Conservation (phyloP, 2,329 filamentous ascomycete species). For the Colletotrichum caudatum region DNA sequence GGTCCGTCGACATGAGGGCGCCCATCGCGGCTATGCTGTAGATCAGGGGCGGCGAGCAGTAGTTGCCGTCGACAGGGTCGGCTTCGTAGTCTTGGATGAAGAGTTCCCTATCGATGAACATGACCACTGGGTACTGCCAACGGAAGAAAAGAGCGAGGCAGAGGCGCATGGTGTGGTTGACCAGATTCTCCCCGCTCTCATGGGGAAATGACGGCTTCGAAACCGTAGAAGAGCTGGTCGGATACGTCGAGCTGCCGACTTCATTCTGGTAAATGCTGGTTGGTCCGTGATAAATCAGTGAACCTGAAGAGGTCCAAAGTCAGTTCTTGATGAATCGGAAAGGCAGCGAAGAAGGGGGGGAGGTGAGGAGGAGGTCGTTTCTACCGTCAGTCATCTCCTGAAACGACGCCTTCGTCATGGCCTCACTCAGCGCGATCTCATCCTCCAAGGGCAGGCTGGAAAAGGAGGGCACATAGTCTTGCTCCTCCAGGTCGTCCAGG, state of each 20-base stretch:
- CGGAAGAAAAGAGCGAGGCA: slow-evolving; percentile 46
- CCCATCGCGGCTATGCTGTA: slow-evolving; percentile 45
- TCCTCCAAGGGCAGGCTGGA: slow-evolving; percentile 15
- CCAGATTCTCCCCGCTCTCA: slow-evolving; percentile 7
- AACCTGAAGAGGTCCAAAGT: slow-evolving; percentile 5
- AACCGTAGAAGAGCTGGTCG: not conserved
- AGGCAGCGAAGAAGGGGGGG: not conserved
- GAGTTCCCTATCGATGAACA: slow-evolving; percentile 49
- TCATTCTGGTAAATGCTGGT: slow-evolving; percentile 46
- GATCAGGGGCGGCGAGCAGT: slow-evolving; percentile 46
- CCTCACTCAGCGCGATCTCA: slow-evolving; percentile 24
- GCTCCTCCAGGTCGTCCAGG: slow-evolving; percentile 50
- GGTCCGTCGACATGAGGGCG: slow-evolving; percentile 42
- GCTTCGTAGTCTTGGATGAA: slow-evolving; percentile 42
- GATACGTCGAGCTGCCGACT: not conserved
- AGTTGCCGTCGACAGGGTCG: slow-evolving; percentile 43
- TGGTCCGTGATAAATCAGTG: slow-evolving; percentile 42
- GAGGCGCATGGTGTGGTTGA: slow-evolving; percentile 22
- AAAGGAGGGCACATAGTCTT: slow-evolving; percentile 44
- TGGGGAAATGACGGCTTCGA: slow-evolving; percentile 6
- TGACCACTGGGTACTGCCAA: slow-evolving; percentile 49
- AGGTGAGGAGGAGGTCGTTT: not conserved
- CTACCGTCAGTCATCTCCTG: slow-evolving; percentile 34
- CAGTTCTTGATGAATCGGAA: not conserved
- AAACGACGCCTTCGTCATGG: slow-evolving; percentile 31